Evolutionary conservation across 2,329 filamentous ascomycete species (phyloP).

Genomic region (Cladophialophora immunda): DNA sequence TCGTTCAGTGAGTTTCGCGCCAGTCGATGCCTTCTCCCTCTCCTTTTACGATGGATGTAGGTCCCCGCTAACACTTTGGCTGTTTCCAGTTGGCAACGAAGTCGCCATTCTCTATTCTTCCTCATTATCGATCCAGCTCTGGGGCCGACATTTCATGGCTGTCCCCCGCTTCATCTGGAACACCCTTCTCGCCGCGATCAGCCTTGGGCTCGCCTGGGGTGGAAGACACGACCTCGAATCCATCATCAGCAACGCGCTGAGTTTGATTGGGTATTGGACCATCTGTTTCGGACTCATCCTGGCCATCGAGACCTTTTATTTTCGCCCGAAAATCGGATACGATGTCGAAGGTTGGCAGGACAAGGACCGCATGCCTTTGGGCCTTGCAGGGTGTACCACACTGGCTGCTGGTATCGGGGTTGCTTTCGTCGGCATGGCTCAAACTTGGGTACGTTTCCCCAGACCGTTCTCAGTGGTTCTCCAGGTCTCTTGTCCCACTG

Average conservation of each 20-base stretch:
- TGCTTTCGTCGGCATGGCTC: constrained; percentile 37
- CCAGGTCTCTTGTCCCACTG: too few species aligned
- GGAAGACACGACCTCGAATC: constrained; percentile 36
- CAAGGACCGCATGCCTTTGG: constrained; percentile 35
- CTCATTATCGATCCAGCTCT: constrained; percentile 38
- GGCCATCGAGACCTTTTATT: constrained; percentile 36
- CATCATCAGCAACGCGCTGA: constrained; percentile 39
- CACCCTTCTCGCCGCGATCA: constrained; percentile 28
- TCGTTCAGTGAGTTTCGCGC: constrained; percentile 15
- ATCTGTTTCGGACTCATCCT: constrained; percentile 37
- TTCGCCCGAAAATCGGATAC: constrained; percentile 38
- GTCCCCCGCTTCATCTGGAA: constrained; percentile 41
- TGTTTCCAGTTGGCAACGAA: constrained; percentile 35
- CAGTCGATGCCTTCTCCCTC: too few species aligned
- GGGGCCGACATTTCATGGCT: constrained; percentile 36
- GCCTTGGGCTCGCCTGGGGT: constrained; percentile 35
- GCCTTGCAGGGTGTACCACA: constrained; percentile 32
- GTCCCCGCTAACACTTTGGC: too few species aligned
- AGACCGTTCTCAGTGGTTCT: constrained; percentile 2
- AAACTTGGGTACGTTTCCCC: constrained; percentile 40
- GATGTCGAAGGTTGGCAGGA: constrained; percentile 40
- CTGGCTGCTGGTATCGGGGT: constrained; percentile 30
- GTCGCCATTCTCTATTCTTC: constrained; percentile 40
- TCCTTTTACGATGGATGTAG: too few species aligned
- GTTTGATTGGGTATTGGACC: constrained; percentile 41